Evolutionary conservation across 2,329 filamentous ascomycete species (phyloP).

Genomic region (Botrytis tulipae): DNA sequence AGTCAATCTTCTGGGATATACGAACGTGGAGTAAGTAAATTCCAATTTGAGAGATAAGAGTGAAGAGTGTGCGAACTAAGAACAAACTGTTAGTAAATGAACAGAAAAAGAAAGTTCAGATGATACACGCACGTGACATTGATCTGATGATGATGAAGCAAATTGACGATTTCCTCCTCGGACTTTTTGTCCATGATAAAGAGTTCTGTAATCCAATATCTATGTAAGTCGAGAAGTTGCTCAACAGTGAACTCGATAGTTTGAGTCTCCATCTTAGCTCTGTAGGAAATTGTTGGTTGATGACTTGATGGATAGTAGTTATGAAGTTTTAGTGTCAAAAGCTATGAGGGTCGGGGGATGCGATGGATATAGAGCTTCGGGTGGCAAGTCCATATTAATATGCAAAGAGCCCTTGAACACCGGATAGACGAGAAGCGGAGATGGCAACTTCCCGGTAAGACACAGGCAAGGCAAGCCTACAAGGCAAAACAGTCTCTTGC

Average conservation of each 20-base stretch:
- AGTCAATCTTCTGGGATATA: background rate
- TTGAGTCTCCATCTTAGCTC: conserved; percentile 18
- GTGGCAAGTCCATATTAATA: conserved; percentile 18
- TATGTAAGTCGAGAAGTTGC: conserved; percentile 18
- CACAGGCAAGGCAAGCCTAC: conserved; percentile 16
- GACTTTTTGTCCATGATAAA: conserved; percentile 17
- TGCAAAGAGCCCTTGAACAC: conserved; percentile 3
- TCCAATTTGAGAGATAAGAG: conserved; percentile 16
- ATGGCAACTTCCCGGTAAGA: conserved; percentile 18
- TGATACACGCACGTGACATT: conserved; percentile 13
- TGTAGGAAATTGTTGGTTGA: background rate
- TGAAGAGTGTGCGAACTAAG: conserved; percentile 7
- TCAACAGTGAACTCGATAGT: conserved; percentile 21
- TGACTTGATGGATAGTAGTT: background rate
- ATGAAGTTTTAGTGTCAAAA: conserved; percentile 6
- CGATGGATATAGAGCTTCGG: conserved; percentile 1
- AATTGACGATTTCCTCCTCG: conserved; percentile 21
- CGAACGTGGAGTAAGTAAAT: conserved; percentile 16
- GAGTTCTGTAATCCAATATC: conserved; percentile 22
- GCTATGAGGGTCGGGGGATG: background rate
- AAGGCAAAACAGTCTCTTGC: conserved; percentile 19
- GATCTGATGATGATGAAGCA: conserved; percentile 18
- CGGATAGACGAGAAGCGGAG: conserved; percentile 10
- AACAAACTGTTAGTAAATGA: background rate
- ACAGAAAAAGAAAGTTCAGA: background rate